Percentiles rank a stretch among this genome's conserved stretches.
Evolutionary conservation across 768 basidiomycete genomes (phyloP).

Genomic region (Collybia mongolica): DNA sequence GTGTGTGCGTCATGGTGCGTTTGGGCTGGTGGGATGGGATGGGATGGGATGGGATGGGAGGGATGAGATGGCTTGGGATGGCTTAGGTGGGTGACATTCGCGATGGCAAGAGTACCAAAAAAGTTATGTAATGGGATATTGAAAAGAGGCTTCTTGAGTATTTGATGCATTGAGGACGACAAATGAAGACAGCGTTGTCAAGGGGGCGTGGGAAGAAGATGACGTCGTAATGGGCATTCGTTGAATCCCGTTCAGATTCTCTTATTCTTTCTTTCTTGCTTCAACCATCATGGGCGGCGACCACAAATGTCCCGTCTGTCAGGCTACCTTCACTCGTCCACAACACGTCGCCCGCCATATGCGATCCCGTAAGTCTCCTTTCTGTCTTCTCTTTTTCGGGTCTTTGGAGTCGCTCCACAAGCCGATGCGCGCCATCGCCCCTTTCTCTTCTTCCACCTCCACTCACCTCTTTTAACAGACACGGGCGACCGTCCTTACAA

Average conservation of each 20-base stretch:
- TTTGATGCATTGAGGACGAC: neutral
- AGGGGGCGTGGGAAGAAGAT: conserved; percentile 2
- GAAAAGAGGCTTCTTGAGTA: no score
- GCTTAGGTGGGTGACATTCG: no score
- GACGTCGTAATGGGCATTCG: no score
- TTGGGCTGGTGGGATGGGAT: no score
- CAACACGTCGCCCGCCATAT: conserved; percentile 90
- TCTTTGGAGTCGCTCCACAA: conserved; percentile 22
- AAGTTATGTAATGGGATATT: no score
- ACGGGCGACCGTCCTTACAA: conserved; percentile 90
- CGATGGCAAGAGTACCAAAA: no score
- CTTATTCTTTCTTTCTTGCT: no score
- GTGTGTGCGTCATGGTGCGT: neutral
- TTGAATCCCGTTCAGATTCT: no score
- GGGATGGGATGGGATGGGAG: no score
- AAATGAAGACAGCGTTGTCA: neutral
- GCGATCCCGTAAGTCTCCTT: conserved; percentile 74
- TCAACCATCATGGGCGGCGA: conserved; percentile 88
- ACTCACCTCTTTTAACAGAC: conserved; percentile 41
- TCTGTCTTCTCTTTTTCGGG: conserved; percentile 8
- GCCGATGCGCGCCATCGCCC: conserved; percentile 10
- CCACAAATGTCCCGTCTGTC: conserved; percentile 86
- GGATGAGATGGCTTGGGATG: no score
- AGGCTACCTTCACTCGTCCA: conserved; percentile 84
- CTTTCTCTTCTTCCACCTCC: conserved; percentile 11